Conservation (phyloP, 1,284 basidiomycete species). For the Tausonia pullulans region DNA sequence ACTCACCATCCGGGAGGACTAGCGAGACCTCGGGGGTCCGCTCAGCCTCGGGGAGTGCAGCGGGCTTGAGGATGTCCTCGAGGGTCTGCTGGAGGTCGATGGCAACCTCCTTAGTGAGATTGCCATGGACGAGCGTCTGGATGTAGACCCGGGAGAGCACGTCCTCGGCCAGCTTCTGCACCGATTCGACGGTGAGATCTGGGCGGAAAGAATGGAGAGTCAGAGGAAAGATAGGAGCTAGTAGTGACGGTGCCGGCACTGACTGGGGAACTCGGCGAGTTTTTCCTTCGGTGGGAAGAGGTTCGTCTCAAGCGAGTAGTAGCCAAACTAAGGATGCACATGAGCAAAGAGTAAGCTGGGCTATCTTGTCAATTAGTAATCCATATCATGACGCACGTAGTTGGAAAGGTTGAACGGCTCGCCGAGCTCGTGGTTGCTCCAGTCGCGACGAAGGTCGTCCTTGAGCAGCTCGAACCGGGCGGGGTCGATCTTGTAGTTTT, state of each 20-base stretch:
- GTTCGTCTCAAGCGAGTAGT: slow-evolving; percentile 56
- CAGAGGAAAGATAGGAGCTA: neutral
- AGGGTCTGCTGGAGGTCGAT: slow-evolving; percentile 57
- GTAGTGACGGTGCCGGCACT: slow-evolving; percentile 26
- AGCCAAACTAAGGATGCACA: slow-evolving; percentile 39
- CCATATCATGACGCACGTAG: slow-evolving; percentile 34
- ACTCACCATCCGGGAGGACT: slow-evolving; percentile 53
- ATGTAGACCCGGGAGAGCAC: slow-evolving; percentile 60
- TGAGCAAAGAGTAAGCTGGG: too few relatives aligned
- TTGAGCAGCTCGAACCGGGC: slow-evolving; percentile 71
- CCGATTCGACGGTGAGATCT: slow-evolving; percentile 61
- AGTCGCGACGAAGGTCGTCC: slow-evolving; percentile 56
- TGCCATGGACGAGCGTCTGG: slow-evolving; percentile 72
- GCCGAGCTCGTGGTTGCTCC: slow-evolving; percentile 76
- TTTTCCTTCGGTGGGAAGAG: slow-evolving; percentile 75
- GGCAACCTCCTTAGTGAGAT: slow-evolving; percentile 71
- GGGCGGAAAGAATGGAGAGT: slow-evolving; percentile 7
- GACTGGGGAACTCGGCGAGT: slow-evolving; percentile 63
- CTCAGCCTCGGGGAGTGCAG: slow-evolving; percentile 47
- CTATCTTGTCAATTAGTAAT: too few relatives aligned
- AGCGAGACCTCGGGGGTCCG: slow-evolving; percentile 51
- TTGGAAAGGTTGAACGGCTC: slow-evolving; percentile 74
- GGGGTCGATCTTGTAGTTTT: slow-evolving; percentile 54
- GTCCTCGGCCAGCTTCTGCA: slow-evolving; percentile 54
- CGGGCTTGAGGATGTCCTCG: slow-evolving; percentile 54